phyloP scores from a whole-genome alignment of 441 rosid species.

The Melastoma candidum region DNA sequence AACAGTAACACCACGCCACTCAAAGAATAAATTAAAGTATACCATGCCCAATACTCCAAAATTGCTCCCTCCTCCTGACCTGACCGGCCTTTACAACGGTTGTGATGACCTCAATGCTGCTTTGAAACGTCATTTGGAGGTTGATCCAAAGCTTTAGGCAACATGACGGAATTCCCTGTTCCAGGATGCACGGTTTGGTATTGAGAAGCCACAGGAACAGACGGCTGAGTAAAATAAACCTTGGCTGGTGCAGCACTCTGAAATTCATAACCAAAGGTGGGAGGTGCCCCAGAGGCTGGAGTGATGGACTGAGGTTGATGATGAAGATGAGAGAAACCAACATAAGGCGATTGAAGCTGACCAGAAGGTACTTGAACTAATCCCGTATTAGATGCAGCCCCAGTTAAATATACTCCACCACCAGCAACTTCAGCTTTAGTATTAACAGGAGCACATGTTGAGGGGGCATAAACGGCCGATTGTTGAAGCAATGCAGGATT shows the following conservation, averaged over 20 bases:
- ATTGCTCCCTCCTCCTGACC: conserved; percentile 28
- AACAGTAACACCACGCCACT: too few species aligned
- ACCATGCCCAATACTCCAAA: conserved; percentile 13
- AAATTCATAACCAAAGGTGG: conserved; percentile 59
- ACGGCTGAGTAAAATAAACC: conserved; percentile 64
- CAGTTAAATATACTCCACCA: conserved; percentile 45
- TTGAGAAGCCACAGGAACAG: conserved; percentile 58
- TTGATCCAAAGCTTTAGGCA: conserved; percentile 59
- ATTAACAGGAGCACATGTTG: conserved; percentile 41
- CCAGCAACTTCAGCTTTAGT: conserved; percentile 56
- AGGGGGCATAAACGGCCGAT: conserved; percentile 39
- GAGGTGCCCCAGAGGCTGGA: conserved; percentile 34
- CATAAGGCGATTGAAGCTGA: conserved; percentile 70
- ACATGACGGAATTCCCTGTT: conserved; percentile 31
- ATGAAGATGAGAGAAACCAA: conserved; percentile 72
- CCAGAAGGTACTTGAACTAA: conserved; percentile 55
- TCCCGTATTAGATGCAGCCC: conserved; percentile 43
- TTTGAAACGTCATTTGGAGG: conserved; percentile 43
- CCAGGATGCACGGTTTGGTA: conserved; percentile 73
- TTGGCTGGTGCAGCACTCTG: conserved; percentile 54
- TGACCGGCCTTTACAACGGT: conserved; percentile 32
- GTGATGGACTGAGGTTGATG: conserved; percentile 71
- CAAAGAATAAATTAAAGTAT: too few species aligned
- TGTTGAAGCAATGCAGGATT: conserved; percentile 44
- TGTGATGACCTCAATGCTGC: conserved; percentile 78